Conservation (phyloP, 192 early-diverging fungal species). For the Linnemannia elongata region DNA sequence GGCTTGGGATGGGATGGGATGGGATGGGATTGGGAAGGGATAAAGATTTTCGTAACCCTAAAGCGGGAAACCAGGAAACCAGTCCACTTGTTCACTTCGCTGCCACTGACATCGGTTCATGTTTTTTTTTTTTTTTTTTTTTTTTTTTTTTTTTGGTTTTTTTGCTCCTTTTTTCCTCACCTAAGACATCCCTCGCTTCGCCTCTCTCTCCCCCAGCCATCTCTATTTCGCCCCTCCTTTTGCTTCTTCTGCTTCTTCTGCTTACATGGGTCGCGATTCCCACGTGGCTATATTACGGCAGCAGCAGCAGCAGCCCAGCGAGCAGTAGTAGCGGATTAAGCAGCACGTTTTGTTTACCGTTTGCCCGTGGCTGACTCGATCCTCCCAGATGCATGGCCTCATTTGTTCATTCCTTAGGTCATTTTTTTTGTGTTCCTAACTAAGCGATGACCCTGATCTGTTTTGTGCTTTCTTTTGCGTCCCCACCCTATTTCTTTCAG, state of each 20-base stretch:
- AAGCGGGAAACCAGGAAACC: too few relatives aligned
- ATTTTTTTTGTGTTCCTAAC: too few relatives aligned
- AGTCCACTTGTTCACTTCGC: not conserved
- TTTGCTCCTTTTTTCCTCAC: not conserved
- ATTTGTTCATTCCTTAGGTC: too few relatives aligned
- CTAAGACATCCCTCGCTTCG: not conserved
- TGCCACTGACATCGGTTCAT: not conserved
- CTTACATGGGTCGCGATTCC: not conserved
- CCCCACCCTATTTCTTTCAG: not conserved
- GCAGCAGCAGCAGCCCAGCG: not conserved
- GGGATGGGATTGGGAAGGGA: not conserved
- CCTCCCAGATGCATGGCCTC: not conserved
- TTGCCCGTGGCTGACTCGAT: not conserved
- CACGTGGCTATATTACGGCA: not conserved
- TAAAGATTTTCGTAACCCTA: not conserved
- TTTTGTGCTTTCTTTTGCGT: not conserved
- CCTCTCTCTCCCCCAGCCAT: not conserved
- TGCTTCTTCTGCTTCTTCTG: not conserved
- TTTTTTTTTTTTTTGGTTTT: not conserved
- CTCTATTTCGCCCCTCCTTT: not conserved
- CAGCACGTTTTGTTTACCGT: not conserved
- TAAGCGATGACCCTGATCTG: constrained; percentile 1
- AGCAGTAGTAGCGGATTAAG: not conserved
- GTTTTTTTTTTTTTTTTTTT: not conserved
- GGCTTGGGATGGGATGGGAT: not conserved